Conservation (phyloP, 352 stramenopile genomes). For the Globisporangium spiculum region DNA sequence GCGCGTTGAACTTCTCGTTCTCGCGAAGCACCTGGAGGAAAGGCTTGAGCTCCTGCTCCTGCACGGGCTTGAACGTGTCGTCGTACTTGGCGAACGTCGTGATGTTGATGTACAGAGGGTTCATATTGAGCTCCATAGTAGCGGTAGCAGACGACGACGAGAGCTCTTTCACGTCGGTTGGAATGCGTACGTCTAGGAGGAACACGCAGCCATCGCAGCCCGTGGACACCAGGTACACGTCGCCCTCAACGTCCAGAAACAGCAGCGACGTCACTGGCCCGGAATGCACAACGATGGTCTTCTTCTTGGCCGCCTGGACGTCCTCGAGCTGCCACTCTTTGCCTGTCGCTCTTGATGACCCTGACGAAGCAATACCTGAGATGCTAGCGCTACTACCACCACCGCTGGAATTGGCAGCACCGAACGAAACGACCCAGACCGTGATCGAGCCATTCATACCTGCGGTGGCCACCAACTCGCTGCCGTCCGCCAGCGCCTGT, state of each 20-base stretch:
- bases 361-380: background rate
- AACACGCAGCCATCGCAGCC: slow-evolving; percentile 66
- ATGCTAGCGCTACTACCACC: background rate
- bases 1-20: slow-evolving; percentile 33
- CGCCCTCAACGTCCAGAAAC: slow-evolving; percentile 39
- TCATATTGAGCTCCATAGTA: slow-evolving; percentile 27
- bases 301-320: slow-evolving; percentile 65
- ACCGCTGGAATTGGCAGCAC: slow-evolving; percentile 18
- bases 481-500: slow-evolving; percentile 35
- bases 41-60: slow-evolving; percentile 32
- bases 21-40: slow-evolving; percentile 43
- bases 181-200: slow-evolving; percentile 56
- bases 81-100: slow-evolving; percentile 74
- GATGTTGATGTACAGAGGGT: slow-evolving; percentile 57
- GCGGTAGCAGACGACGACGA: background rate
- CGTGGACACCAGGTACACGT: slow-evolving; percentile 56
- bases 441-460: slow-evolving; percentile 61
- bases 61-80: slow-evolving; percentile 49
- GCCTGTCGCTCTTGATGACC: background rate
- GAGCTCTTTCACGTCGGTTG: slow-evolving; percentile 21
- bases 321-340: slow-evolving; percentile 53
- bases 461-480: slow-evolving; percentile 62
- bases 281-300: slow-evolving; percentile 49
- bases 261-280: slow-evolving; percentile 54
- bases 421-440: slow-evolving; percentile 61